These are phyloP conservation scores for Mimosa pudica DNA, from an alignment of 306 rosid genomes.

Conservation along the genomic window DNA sequence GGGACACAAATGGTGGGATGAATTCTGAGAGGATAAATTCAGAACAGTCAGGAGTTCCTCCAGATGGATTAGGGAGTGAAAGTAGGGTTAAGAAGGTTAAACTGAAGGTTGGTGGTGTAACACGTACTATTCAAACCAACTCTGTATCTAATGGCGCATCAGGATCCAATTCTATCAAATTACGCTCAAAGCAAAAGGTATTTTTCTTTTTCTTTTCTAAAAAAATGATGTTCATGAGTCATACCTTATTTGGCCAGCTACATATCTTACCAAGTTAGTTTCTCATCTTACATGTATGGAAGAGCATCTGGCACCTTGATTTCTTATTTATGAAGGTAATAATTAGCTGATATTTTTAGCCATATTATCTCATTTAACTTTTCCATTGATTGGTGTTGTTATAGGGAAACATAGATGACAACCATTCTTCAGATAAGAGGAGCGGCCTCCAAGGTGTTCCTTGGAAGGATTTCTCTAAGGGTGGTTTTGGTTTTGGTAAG, in stretches of 20 bases:
- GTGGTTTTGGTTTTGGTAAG: constrained; percentile 67
- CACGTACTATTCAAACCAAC: constrained; percentile 76
- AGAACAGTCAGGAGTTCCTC: constrained; percentile 54
- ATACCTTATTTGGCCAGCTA: constrained; percentile 21
- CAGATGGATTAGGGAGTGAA: constrained; percentile 67
- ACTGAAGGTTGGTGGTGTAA: constrained; percentile 84
- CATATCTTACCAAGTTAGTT: background rate
- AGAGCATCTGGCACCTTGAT: constrained; percentile 35
- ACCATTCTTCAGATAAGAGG: constrained; percentile 61
- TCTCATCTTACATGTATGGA: constrained; percentile 41
- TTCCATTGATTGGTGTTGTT: constrained; percentile 32
- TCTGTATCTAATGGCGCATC: constrained; percentile 65
- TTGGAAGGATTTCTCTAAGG: constrained; percentile 83
- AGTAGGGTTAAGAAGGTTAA: constrained; percentile 80
- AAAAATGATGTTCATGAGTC: constrained; percentile 5
- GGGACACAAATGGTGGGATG: constrained; percentile 52
- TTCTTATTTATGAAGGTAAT: constrained; percentile 33
- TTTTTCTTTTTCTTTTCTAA: constrained; percentile 19
- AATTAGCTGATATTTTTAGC: constrained; percentile 11
- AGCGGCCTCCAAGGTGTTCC: constrained; percentile 81
- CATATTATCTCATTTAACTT: constrained; percentile 32
- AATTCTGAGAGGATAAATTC: constrained; percentile 55
- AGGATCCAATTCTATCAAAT: constrained; percentile 54
- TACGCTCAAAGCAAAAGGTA: constrained; percentile 74
- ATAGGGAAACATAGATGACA: constrained; percentile 70